phyloP scores from a whole-genome alignment of 345 rosid species.

The Barbarea vulgaris region DNA sequence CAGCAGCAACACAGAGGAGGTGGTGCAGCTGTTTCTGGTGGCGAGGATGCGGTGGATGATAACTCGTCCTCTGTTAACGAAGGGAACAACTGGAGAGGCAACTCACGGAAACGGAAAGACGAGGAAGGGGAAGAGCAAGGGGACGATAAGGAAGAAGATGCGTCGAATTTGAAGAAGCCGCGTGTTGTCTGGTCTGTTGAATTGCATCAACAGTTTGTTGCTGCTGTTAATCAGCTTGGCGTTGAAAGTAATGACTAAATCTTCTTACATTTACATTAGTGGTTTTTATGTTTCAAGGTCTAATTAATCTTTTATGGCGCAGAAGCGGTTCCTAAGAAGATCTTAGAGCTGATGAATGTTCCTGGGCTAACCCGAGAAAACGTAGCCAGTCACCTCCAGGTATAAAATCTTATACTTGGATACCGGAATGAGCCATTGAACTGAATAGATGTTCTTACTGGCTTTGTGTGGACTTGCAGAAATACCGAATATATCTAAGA shows the following conservation, averaged over 20 bases:
- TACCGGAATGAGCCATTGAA: neutral
- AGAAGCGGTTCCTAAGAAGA: constrained; percentile 96
- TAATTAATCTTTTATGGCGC: constrained; percentile 6
- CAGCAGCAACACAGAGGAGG: constrained; percentile 41
- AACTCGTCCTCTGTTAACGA: constrained; percentile 72
- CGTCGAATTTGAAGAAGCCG: constrained; percentile 77
- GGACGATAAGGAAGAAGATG: constrained; percentile 74
- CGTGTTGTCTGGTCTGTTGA: constrained; percentile 94
- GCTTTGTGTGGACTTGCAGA: constrained; percentile 50
- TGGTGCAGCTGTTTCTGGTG: constrained; percentile 41
- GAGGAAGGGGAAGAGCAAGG: constrained; percentile 64
- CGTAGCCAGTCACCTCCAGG: constrained; percentile 97
- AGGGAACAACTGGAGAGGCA: constrained; percentile 52
- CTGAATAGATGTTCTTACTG: constrained; percentile 4
- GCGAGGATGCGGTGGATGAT: constrained; percentile 44
- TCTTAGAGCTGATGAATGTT: constrained; percentile 92
- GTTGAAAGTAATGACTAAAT: constrained; percentile 68
- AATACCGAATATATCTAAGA: constrained; percentile 93
- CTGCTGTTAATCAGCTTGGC: constrained; percentile 86
- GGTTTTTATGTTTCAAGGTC: neutral
- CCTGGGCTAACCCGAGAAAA: constrained; percentile 91
- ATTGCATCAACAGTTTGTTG: constrained; percentile 90
- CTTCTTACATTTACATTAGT: neutral
- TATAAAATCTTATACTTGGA: constrained; percentile 31
- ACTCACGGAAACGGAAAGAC: constrained; percentile 50